Evolutionary conservation across 2,329 filamentous ascomycete species (phyloP), one percentile per base, ranked within the genome.

Genomic region (Hortaea sp.): DNA sequence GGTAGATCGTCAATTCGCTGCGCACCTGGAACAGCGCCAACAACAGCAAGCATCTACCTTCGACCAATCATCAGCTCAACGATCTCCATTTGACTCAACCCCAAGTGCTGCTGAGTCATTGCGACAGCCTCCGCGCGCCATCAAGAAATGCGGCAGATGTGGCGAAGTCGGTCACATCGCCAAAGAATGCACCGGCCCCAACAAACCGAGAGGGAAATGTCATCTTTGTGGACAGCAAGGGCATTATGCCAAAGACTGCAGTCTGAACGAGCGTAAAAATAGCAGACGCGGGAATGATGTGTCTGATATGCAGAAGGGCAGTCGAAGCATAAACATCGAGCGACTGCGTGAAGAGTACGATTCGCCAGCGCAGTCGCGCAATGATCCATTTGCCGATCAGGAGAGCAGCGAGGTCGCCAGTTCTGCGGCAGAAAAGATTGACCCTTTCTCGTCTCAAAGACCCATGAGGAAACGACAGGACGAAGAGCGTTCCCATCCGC

Each of bases 131-230:
- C 32, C 37, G 20, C 7, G 10, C 10, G 10, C 37, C 6, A 12
- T 13, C 10, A 42, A 39, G 12, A 29, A 28, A 9, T 46, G 44
- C 32, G 54, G 39, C 1, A 46, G 55, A 5, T 57, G 55, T 44
- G 39, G 43, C 5, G 44, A 56, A 41, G 30, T 41, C 2, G 56
- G 56, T 11, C 56, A 58, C 34, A 12, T 44, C 20, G 56, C 56
- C 5, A 42, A 50, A 7, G 47, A 57, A 4, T 58, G 56, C 42
- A 42, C 39, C 5, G 38, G 35, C 1, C 49, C 50, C 7, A 20
- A 35, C 4, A 20, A 20, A 20, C 20, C 20, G 20, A 29, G 31
- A n/a, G 13, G 28, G 29, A 48, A 2, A 5, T 46, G 50, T 41
- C 29, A 45, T 28, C 10, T 44, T 47, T 53, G 46, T 40, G 45